Evolutionary conservation across 2,329 filamentous ascomycete species (phyloP), one percentile per base, ranked within the genome.

Genomic region (Pseudodiploospora longispora): DNA sequence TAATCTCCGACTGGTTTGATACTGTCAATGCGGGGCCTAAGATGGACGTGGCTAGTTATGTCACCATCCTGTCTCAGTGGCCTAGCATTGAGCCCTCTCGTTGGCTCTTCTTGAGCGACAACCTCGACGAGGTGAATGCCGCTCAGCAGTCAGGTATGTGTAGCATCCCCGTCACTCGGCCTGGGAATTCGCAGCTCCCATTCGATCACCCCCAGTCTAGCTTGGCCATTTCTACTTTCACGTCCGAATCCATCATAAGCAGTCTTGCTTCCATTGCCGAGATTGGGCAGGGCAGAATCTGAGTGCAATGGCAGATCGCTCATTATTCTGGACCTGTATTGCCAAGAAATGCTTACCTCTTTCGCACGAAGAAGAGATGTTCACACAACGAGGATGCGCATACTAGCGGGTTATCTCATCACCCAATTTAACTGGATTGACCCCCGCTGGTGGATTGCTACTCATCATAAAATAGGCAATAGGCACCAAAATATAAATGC

Each of bases 41-140:
- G 69, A 77, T 74, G 38, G 78, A 87, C 54, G 60, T 65, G 34
- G 62, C 60, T 27, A 90, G 85, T 60, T 93, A 91, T 64, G 62
- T 66, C 52, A 78, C 70, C 54, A 89, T 90, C 52, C 70, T 76
- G 39, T 59, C 59, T 33, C 57, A 55, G 33, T 47, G 58, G 46
- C 60, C 76, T 10, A 65, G 70, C 31, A 66, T 72, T 45, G 54
- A 67, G 40, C 61, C 72, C 12, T 62, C 61, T 8, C 69, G 75
- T 44, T 85, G 85, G 69, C 69, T 88, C n/a, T 93, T 93, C 61
- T 67, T 91, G 48, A 91, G 85, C 56, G 87, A 93, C 65, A 89
- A 89, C 57, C 72, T 86, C 38, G 78, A 75, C 57, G 82, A 85
- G 63, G 80, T 85, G 32, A 70, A 74, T 41, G 80, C 82, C 39